Conservation (phyloP, 305 asterid species). For the Rubia balearica region DNA sequence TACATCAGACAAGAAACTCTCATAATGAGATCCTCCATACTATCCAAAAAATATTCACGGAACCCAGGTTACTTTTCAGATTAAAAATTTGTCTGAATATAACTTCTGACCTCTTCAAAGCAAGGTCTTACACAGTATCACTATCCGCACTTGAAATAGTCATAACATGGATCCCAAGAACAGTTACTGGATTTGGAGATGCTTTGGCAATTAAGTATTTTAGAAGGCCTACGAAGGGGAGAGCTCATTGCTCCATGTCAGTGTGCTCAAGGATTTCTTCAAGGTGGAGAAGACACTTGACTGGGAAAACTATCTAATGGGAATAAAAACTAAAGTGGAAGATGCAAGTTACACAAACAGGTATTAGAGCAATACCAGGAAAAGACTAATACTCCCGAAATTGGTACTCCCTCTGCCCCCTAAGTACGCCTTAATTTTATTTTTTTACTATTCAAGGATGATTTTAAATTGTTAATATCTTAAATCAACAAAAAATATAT, state of each 20-base stretch:
- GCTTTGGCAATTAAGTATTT: no score
- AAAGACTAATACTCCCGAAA: neutral
- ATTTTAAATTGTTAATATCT: no score
- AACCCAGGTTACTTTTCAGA: neutral
- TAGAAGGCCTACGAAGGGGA: neutral
- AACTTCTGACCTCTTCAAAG: neutral
- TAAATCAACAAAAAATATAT: no score
- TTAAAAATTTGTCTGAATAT: neutral
- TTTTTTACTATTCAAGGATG: no score
- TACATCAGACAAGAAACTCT: neutral
- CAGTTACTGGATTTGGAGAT: neutral
- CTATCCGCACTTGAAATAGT: neutral
- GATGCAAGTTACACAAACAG: neutral
- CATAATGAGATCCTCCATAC: no score
- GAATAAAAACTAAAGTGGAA: neutral
- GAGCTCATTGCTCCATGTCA: slow-evolving; percentile 3
- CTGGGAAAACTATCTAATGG: neutral
- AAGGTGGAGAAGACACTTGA: neutral
- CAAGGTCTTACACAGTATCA: neutral
- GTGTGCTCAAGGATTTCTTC: neutral
- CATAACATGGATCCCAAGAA: slow-evolving; percentile 2
- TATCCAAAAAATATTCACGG: no score
- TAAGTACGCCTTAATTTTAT: no score
- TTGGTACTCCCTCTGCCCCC: no score
- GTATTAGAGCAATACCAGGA: neutral